Conservation (phyloP, 805 yeast species). For the Wickerhamia fluorescens region DNA sequence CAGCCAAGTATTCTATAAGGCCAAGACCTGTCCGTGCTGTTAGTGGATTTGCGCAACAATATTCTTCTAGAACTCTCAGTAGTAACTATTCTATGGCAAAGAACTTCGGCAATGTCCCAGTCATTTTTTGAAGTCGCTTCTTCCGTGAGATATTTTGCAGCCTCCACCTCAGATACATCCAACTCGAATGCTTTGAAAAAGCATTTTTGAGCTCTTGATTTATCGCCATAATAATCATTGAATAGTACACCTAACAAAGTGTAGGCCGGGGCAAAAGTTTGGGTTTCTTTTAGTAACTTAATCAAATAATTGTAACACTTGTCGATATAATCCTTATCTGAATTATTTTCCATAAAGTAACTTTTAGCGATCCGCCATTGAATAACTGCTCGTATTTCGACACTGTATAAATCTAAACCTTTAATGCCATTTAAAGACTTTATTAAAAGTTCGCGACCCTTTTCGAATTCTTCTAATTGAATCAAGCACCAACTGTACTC, state of each 20-base stretch:
- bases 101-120: conserved; percentile 78
- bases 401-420: conserved; percentile 47
- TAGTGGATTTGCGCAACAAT: conserved; percentile 24
- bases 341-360: conserved; percentile 30
- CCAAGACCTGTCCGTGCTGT: conserved; percentile 53
- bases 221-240: conserved; percentile 48
- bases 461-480: conserved; percentile 39
- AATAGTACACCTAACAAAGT: conserved; percentile 78
- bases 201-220: conserved; percentile 71
- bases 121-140: conserved; percentile 62
- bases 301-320: conserved; percentile 53
- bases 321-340: conserved; percentile 21
- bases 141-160: conserved; percentile 67
- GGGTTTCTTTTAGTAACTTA: conserved; percentile 54
- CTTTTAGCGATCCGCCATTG: conserved; percentile 74
- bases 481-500: conserved; percentile 79
- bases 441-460: conserved; percentile 48
- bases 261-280: conserved; percentile 70
- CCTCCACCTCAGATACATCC: conserved; percentile 64
- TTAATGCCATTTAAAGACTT: conserved; percentile 34
- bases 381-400: conserved; percentile 51
- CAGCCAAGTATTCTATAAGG: conserved; percentile 86
- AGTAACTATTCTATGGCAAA: conserved; percentile 59
- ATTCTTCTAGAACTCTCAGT: conserved; percentile 53
- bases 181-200: conserved; percentile 86